Base-by-base conservation (phyloP, 441 rosid species). In the Gossypium lobatum region DNA sequence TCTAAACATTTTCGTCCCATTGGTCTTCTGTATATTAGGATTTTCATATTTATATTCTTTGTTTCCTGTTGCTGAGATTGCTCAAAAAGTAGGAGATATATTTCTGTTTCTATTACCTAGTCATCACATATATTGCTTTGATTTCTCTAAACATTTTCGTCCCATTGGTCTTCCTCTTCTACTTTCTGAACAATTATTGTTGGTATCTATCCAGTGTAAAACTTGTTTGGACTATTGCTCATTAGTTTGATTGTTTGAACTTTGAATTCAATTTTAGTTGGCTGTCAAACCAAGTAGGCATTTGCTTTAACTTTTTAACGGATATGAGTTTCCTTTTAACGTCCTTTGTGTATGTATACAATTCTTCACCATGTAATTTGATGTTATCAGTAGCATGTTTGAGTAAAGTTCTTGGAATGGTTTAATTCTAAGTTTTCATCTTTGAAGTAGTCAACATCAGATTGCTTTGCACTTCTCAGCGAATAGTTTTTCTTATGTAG, bases 21-120 rank as follows among this genome's bases (percentile, higher is more conserved):
- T 72, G 25, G 13, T 48, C 17, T 63, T 74, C 64, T 71, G 57
- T 64, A n/a, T 67, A 4, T 45, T 31, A 28, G 60, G 28, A 76
- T 28, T 55, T 69, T 31, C 13, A 11, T 9, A 70, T 69, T 21
- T 5, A 60, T n/a, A 16, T 48, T 58, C 23, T 60, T 52, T 52
- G 1, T 28, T 61, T 64, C 13, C 45, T 34, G 68, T 77, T 73
- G 6, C 46, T 64, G 42, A 46, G 48, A 68, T 48, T 13, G 9
- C 64, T 55, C 20, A 55, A 70, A 7, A 23, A 26, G 60, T 1
- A 2, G 46, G 46, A 26, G 58, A 67, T 50, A 26, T 50, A 6
- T 68, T 52, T 68, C 9, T 28, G 26, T 26, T 69, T 69, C 10
- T 23, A 28, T 52, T 26, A 26, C 23, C 61, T 16, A 4, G 46